Conservation (phyloP, 306 rosid species). For the Prunus salicina region DNA sequence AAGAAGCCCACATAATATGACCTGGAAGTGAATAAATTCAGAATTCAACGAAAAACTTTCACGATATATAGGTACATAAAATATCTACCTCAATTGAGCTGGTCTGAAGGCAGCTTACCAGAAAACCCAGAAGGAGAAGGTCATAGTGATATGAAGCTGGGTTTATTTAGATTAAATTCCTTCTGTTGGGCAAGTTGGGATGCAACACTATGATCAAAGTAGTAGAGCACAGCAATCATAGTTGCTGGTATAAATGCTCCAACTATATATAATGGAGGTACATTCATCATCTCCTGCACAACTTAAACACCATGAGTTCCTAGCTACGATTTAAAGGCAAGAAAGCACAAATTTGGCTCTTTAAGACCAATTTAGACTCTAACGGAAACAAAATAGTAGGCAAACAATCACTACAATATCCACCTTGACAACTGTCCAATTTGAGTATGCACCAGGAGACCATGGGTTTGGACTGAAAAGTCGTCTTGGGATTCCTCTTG, state of each 20-base stretch:
- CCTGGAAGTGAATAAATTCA: slow-evolving; percentile 43
- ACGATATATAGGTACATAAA: slow-evolving; percentile 16
- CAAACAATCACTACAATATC: slow-evolving; percentile 18
- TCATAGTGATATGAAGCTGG: slow-evolving; percentile 95
- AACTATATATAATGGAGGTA: slow-evolving; percentile 71
- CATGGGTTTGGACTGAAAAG: slow-evolving; percentile 98
- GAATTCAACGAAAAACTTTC: slow-evolving; percentile 12
- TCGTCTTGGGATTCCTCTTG: slow-evolving; percentile 86
- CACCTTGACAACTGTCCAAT: slow-evolving; percentile 92
- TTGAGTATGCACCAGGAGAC: slow-evolving; percentile 93
- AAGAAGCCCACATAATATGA: slow-evolving; percentile 80
- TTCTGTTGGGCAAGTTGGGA: slow-evolving; percentile 95
- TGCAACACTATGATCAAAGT: slow-evolving; percentile 96
- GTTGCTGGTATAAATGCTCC: slow-evolving; percentile 99
- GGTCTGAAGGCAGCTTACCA: slow-evolving; percentile 42
- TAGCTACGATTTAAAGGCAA: slow-evolving; percentile 9
- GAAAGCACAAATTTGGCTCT: slow-evolving; percentile 8
- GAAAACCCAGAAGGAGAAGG: slow-evolving; percentile 82
- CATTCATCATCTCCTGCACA: slow-evolving; percentile 87
- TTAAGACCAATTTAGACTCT: slow-evolving; percentile 2
- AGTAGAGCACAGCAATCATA: slow-evolving; percentile 94
- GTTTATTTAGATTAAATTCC: slow-evolving; percentile 93
- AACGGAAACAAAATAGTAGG: background rate
- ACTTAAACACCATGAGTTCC: slow-evolving; percentile 32
- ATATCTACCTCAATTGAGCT: background rate